A percentile compares a stretch with the other conserved stretches of the same genome.
Evolutionary conservation across 208 protist species (phyloP).

Genomic region (Naegleria lovaniensis): DNA sequence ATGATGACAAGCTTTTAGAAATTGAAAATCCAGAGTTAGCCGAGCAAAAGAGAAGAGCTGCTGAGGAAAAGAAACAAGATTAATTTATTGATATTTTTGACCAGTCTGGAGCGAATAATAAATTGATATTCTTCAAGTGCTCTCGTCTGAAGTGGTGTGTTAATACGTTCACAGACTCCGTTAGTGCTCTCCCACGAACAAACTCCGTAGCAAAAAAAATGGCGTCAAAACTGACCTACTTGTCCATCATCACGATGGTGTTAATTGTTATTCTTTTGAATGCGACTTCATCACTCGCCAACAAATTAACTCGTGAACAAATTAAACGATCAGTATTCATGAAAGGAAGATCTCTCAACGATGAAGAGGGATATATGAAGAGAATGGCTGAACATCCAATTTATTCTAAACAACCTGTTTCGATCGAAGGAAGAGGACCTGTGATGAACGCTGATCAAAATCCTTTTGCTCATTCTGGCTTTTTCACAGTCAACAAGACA

Average conservation of each 20-base stretch:
- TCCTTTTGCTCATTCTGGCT: background rate
- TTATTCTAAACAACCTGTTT: background rate
- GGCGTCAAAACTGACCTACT: no score
- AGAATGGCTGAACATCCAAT: background rate
- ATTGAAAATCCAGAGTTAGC: background rate
- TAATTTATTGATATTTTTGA: background rate
- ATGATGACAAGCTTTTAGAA: slow-evolving; percentile 1
- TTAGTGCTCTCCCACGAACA: no score
- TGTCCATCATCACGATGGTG: no score
- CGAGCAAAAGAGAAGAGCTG: background rate
- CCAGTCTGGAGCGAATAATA: no score
- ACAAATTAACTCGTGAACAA: background rate
- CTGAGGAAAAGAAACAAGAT: background rate
- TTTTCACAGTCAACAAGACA: slow-evolving; percentile 1
- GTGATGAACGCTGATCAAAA: background rate
- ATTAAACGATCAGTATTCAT: background rate
- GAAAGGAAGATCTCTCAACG: background rate
- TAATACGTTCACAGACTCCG: no score
- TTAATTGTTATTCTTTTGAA: no score
- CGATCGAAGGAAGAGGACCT: background rate
- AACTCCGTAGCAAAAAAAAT: no score
- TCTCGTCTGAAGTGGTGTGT: no score
- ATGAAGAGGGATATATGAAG: background rate
- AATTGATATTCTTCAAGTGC: no score
- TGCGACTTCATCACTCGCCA: background rate